Base-by-base conservation (phyloP, 2,329 filamentous ascomycete species). In the Paraphoma chrysanthemicola region DNA sequence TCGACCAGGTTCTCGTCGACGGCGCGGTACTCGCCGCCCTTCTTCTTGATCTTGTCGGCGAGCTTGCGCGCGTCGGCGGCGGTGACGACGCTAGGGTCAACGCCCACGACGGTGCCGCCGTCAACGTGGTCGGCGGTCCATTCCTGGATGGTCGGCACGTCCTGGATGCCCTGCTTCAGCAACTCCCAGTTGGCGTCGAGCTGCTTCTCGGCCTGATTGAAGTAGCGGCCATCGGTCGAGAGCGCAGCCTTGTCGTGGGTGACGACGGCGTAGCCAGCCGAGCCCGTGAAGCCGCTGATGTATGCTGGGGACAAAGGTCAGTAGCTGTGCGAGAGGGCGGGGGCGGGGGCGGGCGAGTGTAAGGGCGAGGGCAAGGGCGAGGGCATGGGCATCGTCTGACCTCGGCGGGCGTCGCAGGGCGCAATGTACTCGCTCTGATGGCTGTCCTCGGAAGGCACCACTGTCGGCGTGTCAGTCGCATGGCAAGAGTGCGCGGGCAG, bases 341-440 rank as follows among this genome's bases (percentile, higher is more conserved):
- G 5, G 23, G 23, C 23, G 23, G 23, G 23, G 23, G 23, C 23
- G 23, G 23, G 23, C 3, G 5, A 23, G 23, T 2, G 5, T 5
- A 23, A 23, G 23, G 23, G 23, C 23, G 23, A 23, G 5, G 23
- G 23, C 23, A 23, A 23, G 23, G 23, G n/a, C n/a, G 23, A 23
- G 23, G 23, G 23, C 23, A 23, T 3, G 23, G 23, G 23, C 23
- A 23, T 23, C 23, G 23, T 59, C 70, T 70, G 62, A 87, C 85
- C 85, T 86, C 95, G 89, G 66, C 95, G 88, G 59, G 86, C 93
- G 81, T 99, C 95, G 75, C 92, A 97, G n/a, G 90, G 88, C 48
- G 95, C 95, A 77, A 97, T 97, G 78, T 99, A 99, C 81, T 99
- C 95, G 66, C 94, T 98, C 67, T 94, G 92, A 77, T 99, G 95